A percentile compares a stretch with the other conserved stretches of the same genome.
Evolutionary conservation across 23 red algal species (phyloP).

Genomic region (Pyropia haitanensis): DNA sequence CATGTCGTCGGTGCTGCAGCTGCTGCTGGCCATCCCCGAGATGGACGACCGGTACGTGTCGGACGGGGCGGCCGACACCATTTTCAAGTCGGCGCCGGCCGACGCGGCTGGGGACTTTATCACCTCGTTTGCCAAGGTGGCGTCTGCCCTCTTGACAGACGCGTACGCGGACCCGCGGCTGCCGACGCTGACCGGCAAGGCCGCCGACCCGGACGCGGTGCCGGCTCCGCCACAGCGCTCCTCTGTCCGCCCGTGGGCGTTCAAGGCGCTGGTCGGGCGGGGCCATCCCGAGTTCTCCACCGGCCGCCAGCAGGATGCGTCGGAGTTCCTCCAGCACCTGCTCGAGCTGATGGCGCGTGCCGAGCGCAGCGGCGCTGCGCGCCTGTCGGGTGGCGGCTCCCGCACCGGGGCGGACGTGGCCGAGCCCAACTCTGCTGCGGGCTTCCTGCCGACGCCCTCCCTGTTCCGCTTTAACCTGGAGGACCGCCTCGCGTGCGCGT

Average conservation of each 20-base stretch:
- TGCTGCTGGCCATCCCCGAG: slow-evolving; percentile 49
- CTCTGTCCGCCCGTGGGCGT: slow-evolving; percentile 57
- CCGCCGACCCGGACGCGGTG: not conserved
- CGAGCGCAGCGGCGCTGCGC: slow-evolving; percentile 23
- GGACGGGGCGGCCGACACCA: not conserved
- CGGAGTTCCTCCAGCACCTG: slow-evolving; percentile 92
- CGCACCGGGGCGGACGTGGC: too few species aligned
- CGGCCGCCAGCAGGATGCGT: slow-evolving; percentile 80
- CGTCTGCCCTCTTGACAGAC: slow-evolving; percentile 35
- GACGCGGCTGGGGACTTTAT: slow-evolving; percentile 45
- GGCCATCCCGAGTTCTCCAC: slow-evolving; percentile 84
- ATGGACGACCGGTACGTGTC: slow-evolving; percentile 20
- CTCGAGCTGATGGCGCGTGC: slow-evolving; percentile 47
- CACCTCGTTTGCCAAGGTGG: slow-evolving; percentile 56
- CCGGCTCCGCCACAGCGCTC: slow-evolving; percentile 13
- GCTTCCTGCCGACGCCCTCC: slow-evolving; percentile 24
- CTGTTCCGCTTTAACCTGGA: slow-evolving; percentile 57
- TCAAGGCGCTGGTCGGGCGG: slow-evolving; percentile 79
- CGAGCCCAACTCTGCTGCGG: slow-evolving; percentile 1
- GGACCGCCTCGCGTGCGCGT: slow-evolving; percentile 53
- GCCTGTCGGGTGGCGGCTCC: not conserved
- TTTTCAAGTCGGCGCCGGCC: slow-evolving; percentile 18
- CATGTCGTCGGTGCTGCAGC: slow-evolving; percentile 80
- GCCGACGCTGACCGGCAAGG: slow-evolving; percentile 15
- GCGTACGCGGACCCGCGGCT: slow-evolving; percentile 19